A percentile compares a stretch with the other conserved stretches of the same genome.
These are phyloP conservation scores for Phlebopus sp. DNA, from an alignment of 1,284 basidiomycete genomes.

Conservation along the genomic window DNA sequence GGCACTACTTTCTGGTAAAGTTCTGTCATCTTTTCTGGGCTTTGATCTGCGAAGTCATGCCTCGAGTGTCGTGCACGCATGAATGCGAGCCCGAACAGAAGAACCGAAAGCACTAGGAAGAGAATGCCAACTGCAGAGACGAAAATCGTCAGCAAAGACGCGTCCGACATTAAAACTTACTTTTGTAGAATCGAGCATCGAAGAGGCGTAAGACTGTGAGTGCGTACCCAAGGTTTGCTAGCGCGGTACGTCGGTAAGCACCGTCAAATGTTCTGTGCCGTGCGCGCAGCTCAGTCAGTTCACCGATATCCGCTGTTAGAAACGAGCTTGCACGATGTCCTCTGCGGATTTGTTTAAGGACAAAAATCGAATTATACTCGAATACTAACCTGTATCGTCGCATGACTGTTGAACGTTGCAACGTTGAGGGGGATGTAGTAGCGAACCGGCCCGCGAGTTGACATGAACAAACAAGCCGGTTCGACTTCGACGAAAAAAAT, in stretches of 20 bases:
- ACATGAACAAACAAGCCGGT: background rate
- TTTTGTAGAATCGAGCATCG: constrained; percentile 64
- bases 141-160: constrained; percentile 7
- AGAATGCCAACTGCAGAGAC: constrained; percentile 62
- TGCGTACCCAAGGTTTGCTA: constrained; percentile 73
- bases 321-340: constrained; percentile 63
- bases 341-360: constrained; percentile 34
- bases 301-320: constrained; percentile 53
- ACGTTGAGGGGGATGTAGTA: constrained; percentile 1
- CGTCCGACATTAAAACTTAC: constrained; percentile 39
- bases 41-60: constrained; percentile 71
- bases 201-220: constrained; percentile 76
- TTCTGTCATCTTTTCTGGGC: constrained; percentile 26
- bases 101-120: constrained; percentile 60
- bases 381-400: constrained; percentile 27
- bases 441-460: constrained; percentile 20
- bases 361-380: background rate
- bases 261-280: constrained; percentile 80
- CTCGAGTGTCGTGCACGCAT: constrained; percentile 60
- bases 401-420: constrained; percentile 7
- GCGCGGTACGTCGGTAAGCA: constrained; percentile 74
- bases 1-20: constrained; percentile 25
- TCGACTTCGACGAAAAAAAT: constrained; percentile 17
- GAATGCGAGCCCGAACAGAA: constrained; percentile 61
- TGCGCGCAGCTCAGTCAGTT: constrained; percentile 74